Percentiles rank a stretch among this genome's conserved stretches.
phyloP scores from a whole-genome alignment of 805 yeast species.

The Saturnispora sekii region DNA sequence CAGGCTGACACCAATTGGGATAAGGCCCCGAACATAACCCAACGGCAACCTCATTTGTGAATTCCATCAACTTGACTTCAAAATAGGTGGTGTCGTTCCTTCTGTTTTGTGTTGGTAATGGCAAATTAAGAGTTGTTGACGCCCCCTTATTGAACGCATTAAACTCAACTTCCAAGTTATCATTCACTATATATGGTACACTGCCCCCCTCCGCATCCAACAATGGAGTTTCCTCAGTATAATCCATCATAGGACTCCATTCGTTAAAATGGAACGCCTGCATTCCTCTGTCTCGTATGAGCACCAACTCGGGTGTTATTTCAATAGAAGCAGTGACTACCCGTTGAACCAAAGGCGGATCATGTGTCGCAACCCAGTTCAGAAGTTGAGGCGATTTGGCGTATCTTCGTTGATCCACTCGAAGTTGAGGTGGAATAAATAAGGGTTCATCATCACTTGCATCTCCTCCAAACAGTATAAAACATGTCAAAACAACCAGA shows the following conservation, averaged over 20 bases:
- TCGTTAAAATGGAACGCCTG: conserved; percentile 24
- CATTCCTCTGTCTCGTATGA: conserved; percentile 29
- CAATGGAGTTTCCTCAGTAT: conserved; percentile 12
- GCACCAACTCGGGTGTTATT: conserved; percentile 22
- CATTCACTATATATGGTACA: conserved; percentile 25
- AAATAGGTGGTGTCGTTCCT: conserved; percentile 51
- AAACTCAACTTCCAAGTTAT: conserved; percentile 26
- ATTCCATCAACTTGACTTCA: conserved; percentile 45
- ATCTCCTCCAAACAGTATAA: too few species aligned
- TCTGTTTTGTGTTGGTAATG: conserved; percentile 28
- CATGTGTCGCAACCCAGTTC: not conserved
- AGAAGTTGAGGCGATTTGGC: not conserved
- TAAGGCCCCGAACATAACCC: conserved; percentile 68
- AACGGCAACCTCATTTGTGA: conserved; percentile 38
- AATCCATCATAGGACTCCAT: conserved; percentile 21
- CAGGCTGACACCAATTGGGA: conserved; percentile 69
- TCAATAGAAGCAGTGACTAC: conserved; percentile 12
- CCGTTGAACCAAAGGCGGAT: not conserved
- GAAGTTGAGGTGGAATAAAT: not conserved
- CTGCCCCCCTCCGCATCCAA: not conserved
- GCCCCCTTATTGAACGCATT: conserved; percentile 14
- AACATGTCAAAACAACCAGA: too few species aligned
- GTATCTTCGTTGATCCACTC: not conserved
- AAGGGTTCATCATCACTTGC: too few species aligned
- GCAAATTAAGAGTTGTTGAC: conserved; percentile 24